Evolutionary conservation across 352 stramenopile genomes (phyloP).

Genomic region (Ophiocytium majus): DNA sequence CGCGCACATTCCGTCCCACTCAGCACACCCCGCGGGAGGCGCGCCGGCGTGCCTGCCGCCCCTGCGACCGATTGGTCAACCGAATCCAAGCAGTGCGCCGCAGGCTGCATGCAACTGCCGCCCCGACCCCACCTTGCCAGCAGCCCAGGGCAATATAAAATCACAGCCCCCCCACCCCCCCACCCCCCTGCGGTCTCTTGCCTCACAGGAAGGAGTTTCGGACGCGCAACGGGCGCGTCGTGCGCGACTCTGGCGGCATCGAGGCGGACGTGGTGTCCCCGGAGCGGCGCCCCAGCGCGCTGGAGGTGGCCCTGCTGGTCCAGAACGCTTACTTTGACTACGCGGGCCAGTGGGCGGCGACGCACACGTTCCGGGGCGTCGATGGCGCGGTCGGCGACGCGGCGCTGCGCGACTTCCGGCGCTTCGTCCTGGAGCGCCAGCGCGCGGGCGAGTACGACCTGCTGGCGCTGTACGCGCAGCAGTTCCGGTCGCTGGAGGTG

Average conservation of each 20-base stretch:
- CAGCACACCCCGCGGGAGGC: no score
- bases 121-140: no score
- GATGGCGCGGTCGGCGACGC: conserved; percentile 25
- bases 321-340: conserved; percentile 53
- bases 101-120: no score
- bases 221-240: conserved; percentile 39
- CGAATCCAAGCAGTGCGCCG: no score
- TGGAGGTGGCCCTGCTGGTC: conserved; percentile 48
- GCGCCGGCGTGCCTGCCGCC: background rate
- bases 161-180: no score
- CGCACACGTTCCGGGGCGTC: conserved; percentile 37
- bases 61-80: no score
- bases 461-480: conserved; percentile 37
- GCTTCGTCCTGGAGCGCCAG: conserved; percentile 33
- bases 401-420: conserved; percentile 41
- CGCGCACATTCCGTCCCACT: no score
- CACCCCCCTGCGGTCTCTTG: no score
- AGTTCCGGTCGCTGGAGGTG: conserved; percentile 44
- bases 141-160: no score
- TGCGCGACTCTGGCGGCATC: conserved; percentile 61
- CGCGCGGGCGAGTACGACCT: conserved; percentile 43
- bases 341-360: conserved; percentile 45
- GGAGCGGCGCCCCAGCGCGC: conserved; percentile 27
- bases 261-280: conserved; percentile 66
- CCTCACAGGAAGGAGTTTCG: conserved; percentile 14